phyloP scores from a whole-genome alignment of 495 filamentous ascomycete species.

The Neurospora terricola region DNA sequence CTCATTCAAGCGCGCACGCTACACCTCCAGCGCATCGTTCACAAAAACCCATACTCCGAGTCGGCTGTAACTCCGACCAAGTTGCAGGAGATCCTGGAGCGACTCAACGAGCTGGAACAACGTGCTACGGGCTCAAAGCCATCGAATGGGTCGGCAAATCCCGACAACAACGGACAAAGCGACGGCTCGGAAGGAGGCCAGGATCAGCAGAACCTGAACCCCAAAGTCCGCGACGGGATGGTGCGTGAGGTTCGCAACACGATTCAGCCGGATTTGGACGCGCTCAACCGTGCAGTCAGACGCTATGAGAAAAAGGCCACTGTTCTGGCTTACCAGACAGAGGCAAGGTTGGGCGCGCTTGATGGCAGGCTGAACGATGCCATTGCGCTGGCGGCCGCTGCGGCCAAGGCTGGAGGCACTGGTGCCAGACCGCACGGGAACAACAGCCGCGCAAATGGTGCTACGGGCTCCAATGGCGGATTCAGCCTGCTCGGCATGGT shows the following conservation, averaged over 20 bases:
- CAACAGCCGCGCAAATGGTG: not conserved
- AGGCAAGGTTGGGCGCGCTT: conserved; percentile 59
- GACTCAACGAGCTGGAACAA: conserved; percentile 64
- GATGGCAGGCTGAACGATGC: conserved; percentile 66
- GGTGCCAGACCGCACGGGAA: not conserved
- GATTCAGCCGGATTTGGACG: conserved; percentile 76
- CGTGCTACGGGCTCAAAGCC: conserved; percentile 25
- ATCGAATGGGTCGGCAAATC: not conserved
- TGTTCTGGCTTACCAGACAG: conserved; percentile 60
- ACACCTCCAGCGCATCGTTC: conserved; percentile 69
- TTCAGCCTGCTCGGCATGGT: not conserved
- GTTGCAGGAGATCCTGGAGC: conserved; percentile 46
- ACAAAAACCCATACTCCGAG: conserved; percentile 37
- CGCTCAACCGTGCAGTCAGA: conserved; percentile 78
- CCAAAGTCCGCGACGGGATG: conserved; percentile 19
- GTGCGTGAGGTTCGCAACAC: conserved; percentile 50
- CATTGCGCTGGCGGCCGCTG: conserved; percentile 66
- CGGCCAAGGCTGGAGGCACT: conserved; percentile 40
- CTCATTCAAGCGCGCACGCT: conserved; percentile 69
- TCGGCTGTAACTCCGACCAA: conserved; percentile 32
- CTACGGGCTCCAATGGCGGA: not conserved
- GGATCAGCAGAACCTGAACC: conserved; percentile 20
- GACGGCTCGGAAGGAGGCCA: conserved; percentile 10
- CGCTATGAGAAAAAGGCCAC: conserved; percentile 89
- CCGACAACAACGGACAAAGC: conserved; percentile 17